A percentile compares a stretch with the other conserved stretches of the same genome.
Conservation (phyloP, 306 rosid species). For the Abrus pulchellus region DNA sequence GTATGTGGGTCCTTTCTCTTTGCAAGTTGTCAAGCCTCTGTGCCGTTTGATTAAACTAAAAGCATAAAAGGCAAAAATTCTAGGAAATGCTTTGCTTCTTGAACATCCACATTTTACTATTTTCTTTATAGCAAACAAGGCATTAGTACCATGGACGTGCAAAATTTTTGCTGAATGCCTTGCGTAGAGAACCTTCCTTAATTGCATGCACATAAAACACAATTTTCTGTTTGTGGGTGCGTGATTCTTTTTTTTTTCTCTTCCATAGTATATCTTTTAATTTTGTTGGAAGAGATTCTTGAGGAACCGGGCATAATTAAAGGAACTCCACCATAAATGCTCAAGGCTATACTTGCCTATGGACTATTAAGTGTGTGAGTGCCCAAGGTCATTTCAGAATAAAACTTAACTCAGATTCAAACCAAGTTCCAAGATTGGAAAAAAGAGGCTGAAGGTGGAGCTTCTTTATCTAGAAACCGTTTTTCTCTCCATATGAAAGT, state of each 20-base stretch:
- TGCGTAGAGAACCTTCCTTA: conserved; percentile 62
- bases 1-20: conserved; percentile 36
- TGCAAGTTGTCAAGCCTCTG: conserved; percentile 50
- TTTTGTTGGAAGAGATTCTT: conserved; percentile 49
- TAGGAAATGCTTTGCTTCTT: conserved; percentile 33
- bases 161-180: conserved; percentile 41
- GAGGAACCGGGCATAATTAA: conserved; percentile 54
- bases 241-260: conserved; percentile 36
- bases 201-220: conserved; percentile 44
- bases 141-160: conserved; percentile 39
- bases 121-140: conserved; percentile 40
- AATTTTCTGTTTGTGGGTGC: conserved; percentile 36
- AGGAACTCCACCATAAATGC: conserved; percentile 53
- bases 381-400: conserved; percentile 59
- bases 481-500: neutral
- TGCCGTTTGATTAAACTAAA: conserved; percentile 29
- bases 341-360: conserved; percentile 43
- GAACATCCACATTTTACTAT: conserved; percentile 46
- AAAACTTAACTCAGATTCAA: conserved; percentile 47
- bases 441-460: conserved; percentile 43
- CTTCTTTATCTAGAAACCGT: conserved; percentile 49
- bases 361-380: conserved; percentile 34
- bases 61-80: conserved; percentile 45
- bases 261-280: conserved; percentile 12
- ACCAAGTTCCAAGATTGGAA: conserved; percentile 48